A percentile compares a stretch with the other conserved stretches of the same genome.
phyloP scores from a whole-genome alignment of 805 yeast species.

The Barnettozyma wickerhamii region DNA sequence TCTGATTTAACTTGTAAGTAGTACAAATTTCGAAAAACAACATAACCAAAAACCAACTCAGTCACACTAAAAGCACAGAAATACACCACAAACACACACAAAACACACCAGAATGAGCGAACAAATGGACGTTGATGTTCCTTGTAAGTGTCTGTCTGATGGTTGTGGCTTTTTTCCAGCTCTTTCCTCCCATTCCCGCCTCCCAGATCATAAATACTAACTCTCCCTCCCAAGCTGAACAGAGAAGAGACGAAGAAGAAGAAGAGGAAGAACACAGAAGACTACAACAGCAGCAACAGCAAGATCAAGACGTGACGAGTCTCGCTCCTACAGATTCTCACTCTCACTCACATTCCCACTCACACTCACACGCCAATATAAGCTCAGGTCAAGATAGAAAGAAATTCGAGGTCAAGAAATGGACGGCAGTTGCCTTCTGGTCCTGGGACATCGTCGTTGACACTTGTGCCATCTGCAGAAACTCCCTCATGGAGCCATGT shows the following conservation, averaged over 20 bases:
- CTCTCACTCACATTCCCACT: too few species aligned
- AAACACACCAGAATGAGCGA: constrained; percentile 25
- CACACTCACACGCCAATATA: constrained; percentile 21
- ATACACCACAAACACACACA: background rate
- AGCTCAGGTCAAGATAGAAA: too few species aligned
- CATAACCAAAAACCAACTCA: background rate
- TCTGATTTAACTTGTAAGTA: too few species aligned
- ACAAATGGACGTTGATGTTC: constrained; percentile 24
- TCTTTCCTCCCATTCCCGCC: too few species aligned
- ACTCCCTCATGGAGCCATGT: constrained; percentile 97
- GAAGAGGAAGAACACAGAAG: too few species aligned
- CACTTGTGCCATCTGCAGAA: constrained; percentile 96
- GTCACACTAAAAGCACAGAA: too few species aligned
- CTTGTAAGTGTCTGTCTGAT: constrained; percentile 18
- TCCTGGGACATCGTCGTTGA: constrained; percentile 97
- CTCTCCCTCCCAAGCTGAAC: too few species aligned
- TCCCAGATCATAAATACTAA: too few species aligned
- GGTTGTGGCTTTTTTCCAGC: too few species aligned
- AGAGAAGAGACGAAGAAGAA: too few species aligned
- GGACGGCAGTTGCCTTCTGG: constrained; percentile 99
- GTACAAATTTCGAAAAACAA: too few species aligned
- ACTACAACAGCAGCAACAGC: constrained; percentile 1
- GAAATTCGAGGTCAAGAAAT: constrained; percentile 88
- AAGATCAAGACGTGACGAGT: background rate
- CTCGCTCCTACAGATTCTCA: constrained; percentile 4